These are phyloP conservation scores for Sphaerulina musiva DNA, from an alignment of 2,329 filamentous ascomycete genomes.

Conservation along the genomic window DNA sequence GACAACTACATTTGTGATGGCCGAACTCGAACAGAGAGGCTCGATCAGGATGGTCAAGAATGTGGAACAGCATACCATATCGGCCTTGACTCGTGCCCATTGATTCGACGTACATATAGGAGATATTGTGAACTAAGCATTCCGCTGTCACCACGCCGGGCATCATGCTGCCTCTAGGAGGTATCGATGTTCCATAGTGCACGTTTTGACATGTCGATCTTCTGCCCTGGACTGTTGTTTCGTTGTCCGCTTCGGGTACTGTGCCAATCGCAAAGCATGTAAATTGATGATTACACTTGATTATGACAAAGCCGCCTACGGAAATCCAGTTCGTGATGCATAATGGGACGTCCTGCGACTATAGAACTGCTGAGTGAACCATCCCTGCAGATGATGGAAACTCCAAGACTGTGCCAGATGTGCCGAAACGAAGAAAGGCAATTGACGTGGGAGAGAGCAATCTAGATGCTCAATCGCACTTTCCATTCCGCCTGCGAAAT, in stretches of 20 bases:
- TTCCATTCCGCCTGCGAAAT: not conserved
- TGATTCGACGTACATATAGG: not conserved
- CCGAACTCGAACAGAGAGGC: not conserved
- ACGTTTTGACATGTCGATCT: not conserved
- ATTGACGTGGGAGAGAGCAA: not conserved
- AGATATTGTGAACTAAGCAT: too few relatives aligned
- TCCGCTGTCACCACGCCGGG: too few relatives aligned
- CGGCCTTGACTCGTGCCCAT: not conserved
- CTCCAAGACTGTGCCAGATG: conserved; percentile 4
- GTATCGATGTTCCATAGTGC: not conserved
- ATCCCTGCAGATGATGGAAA: not conserved
- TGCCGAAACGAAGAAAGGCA: not conserved
- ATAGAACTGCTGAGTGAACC: not conserved
- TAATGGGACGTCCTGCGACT: not conserved
- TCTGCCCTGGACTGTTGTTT: not conserved
- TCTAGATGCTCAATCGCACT: conserved; percentile 4
- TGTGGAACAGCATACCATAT: not conserved
- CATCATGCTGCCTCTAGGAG: not conserved
- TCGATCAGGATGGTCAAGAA: not conserved
- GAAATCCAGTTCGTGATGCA: not conserved
- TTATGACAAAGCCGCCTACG: too few relatives aligned
- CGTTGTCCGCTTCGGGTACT: not conserved
- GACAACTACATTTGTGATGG: not conserved
- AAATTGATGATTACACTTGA: too few relatives aligned
- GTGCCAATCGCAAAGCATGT: too few relatives aligned